These are phyloP conservation scores for Hyaloperonospora arabidopsidis DNA, from an alignment of 352 stramenopile genomes.

Conservation along the genomic window DNA sequence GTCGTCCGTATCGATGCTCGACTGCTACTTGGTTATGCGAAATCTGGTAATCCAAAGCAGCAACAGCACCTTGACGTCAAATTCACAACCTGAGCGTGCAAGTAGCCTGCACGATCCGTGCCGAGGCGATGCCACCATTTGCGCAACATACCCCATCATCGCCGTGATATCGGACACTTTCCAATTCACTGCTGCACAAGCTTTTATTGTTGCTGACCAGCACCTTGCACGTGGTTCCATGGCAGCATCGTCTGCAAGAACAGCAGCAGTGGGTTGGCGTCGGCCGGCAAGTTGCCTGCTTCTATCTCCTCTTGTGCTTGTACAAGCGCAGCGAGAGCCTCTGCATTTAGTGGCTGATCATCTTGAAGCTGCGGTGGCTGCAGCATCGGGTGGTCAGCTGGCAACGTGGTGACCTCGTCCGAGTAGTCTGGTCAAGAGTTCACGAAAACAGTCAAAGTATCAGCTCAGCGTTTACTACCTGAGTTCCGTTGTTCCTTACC, in stretches of 20 bases:
- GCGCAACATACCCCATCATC: no score
- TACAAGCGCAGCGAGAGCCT: slow-evolving; percentile 46
- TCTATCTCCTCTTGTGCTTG: slow-evolving; percentile 57
- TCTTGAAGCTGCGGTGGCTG: slow-evolving; percentile 58
- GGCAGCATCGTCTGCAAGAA: slow-evolving; percentile 80
- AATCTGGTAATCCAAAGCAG: no score
- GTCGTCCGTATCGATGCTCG: no score
- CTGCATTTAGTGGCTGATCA: slow-evolving; percentile 47
- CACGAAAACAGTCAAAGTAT: neutral
- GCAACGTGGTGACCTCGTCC: slow-evolving; percentile 82
- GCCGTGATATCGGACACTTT: no score
- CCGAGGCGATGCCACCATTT: no score
- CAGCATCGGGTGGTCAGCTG: slow-evolving; percentile 78
- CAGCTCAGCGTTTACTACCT: neutral
- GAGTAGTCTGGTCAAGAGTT: slow-evolving; percentile 50
- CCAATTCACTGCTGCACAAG: slow-evolving; percentile 13
- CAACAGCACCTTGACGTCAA: no score
- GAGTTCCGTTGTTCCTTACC: slow-evolving; percentile 27
- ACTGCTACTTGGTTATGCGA: no score
- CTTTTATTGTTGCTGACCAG: slow-evolving; percentile 20
- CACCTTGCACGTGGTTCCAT: slow-evolving; percentile 78
- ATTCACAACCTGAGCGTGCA: no score
- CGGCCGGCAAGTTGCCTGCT: slow-evolving; percentile 59
- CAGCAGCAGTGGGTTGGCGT: slow-evolving; percentile 75
- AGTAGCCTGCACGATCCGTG: no score